phyloP scores from a whole-genome alignment of 1,284 basidiomycete genomes.

The Albatrellus sp. region DNA sequence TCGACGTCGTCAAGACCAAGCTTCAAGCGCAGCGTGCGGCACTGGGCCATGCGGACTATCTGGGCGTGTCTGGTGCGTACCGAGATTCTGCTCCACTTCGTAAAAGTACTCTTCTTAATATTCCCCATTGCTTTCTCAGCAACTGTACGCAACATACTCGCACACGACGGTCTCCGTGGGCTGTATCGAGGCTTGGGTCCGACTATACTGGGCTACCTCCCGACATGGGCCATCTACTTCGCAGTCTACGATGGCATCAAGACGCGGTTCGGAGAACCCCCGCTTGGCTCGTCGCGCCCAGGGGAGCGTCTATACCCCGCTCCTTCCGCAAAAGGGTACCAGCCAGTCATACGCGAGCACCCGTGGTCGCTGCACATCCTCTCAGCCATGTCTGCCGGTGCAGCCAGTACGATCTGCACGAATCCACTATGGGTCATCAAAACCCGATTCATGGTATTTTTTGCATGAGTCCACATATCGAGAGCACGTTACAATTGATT shows the following conservation, averaged over 20 bases:
- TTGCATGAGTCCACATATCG: not conserved
- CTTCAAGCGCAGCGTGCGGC: slow-evolving; percentile 80
- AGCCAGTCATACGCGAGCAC: slow-evolving; percentile 63
- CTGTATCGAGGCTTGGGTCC: slow-evolving; percentile 91
- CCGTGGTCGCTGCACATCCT: slow-evolving; percentile 79
- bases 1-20: slow-evolving; percentile 96
- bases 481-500: slow-evolving; percentile 1
- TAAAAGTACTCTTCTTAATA: slow-evolving; percentile 11
- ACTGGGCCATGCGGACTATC: slow-evolving; percentile 56
- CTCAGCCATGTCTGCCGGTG: slow-evolving; percentile 89
- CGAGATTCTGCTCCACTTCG: slow-evolving; percentile 3
- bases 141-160: slow-evolving; percentile 61
- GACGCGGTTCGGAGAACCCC: slow-evolving; percentile 58
- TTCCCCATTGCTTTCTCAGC: slow-evolving; percentile 26
- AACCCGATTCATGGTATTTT: slow-evolving; percentile 88
- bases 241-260: slow-evolving; percentile 95
- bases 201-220: slow-evolving; percentile 90
- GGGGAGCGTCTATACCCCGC: slow-evolving; percentile 54
- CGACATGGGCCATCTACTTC: slow-evolving; percentile 97
- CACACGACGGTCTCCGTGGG: slow-evolving; percentile 71
- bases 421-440: slow-evolving; percentile 97
- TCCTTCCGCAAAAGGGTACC: slow-evolving; percentile 73
- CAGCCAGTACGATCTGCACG: slow-evolving; percentile 80
- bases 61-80: slow-evolving; percentile 61
- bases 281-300: slow-evolving; percentile 24